Evolutionary conservation across 345 rosid genomes (phyloP).

Genomic region (Clausena lansium): DNA sequence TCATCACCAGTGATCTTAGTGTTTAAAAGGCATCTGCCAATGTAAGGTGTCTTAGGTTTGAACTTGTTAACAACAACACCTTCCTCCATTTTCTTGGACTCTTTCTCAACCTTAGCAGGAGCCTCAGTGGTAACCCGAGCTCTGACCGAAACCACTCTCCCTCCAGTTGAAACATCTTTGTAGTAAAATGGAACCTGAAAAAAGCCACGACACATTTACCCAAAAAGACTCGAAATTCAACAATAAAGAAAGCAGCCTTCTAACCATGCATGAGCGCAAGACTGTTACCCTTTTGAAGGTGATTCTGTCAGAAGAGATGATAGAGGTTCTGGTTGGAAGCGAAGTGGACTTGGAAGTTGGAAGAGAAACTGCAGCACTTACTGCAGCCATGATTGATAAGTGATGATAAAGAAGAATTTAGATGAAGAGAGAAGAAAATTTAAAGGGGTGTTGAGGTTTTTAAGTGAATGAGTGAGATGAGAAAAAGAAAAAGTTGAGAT

Average conservation of each 20-base stretch:
- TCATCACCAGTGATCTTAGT: conserved; percentile 98
- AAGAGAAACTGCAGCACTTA: conserved; percentile 80
- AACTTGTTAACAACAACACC: conserved; percentile 87
- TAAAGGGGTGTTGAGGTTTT: neutral
- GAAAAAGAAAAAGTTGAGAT: conserved; percentile 3
- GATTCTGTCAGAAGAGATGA: conserved; percentile 61
- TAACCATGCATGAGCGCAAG: neutral
- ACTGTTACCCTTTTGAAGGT: conserved; percentile 60
- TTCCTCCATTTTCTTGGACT: conserved; percentile 80
- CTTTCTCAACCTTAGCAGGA: conserved; percentile 75
- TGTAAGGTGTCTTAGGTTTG: conserved; percentile 90
- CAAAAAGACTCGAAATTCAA: neutral
- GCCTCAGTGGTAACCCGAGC: conserved; percentile 97
- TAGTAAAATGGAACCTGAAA: conserved; percentile 51
- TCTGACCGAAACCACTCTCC: conserved; percentile 57
- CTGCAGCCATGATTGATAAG: conserved; percentile 63
- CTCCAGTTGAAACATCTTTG: conserved; percentile 45
- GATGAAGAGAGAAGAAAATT: conserved; percentile 9
- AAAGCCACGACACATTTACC: neutral
- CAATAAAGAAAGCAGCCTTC: neutral
- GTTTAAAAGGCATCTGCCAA: conserved; percentile 84
- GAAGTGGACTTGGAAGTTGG: conserved; percentile 74
- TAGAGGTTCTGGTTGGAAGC: conserved; percentile 56
- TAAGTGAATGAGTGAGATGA: conserved; percentile 1
- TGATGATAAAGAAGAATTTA: conserved; percentile 5